phyloP scores from a whole-genome alignment of 2,329 filamentous ascomycete species.

The Pseudocercospora fijiensis region DNA sequence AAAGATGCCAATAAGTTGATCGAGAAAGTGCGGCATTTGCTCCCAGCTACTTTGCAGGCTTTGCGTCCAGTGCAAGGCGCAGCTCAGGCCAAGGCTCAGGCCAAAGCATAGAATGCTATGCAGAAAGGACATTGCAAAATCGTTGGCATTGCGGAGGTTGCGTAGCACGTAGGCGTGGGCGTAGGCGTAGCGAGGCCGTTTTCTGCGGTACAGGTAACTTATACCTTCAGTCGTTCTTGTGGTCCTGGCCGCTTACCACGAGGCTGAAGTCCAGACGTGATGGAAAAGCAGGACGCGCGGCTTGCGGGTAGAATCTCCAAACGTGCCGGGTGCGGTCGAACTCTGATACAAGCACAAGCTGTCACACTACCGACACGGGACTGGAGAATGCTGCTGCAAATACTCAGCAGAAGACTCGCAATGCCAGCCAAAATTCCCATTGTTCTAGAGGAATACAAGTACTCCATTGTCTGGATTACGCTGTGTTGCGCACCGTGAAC shows the following conservation, averaged over 20 bases:
- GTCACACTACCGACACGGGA: background rate
- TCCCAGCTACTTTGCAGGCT: conserved; percentile 13
- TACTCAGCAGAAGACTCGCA: background rate
- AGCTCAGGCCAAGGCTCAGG: conserved; percentile 2
- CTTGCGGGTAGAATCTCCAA: background rate
- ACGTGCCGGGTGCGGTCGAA: background rate
- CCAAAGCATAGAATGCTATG: background rate
- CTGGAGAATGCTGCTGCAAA: background rate
- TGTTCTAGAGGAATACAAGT: background rate
- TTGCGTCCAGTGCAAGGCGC: background rate
- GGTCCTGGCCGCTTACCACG: background rate
- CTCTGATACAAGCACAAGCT: background rate
- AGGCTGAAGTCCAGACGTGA: background rate
- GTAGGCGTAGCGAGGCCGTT: no score
- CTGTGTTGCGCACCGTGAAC: no score
- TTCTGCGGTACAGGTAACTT: no score
- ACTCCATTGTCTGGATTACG: background rate
- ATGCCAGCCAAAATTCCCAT: background rate
- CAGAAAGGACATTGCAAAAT: background rate
- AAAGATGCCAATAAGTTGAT: conserved; percentile 36
- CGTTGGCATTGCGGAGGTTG: background rate
- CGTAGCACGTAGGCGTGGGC: no score
- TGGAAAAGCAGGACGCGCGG: background rate
- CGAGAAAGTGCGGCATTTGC: conserved; percentile 32
- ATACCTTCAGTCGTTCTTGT: background rate